Conservation (phyloP, 2,329 filamentous ascomycete genomes). For the Botrytis porri region DNA sequence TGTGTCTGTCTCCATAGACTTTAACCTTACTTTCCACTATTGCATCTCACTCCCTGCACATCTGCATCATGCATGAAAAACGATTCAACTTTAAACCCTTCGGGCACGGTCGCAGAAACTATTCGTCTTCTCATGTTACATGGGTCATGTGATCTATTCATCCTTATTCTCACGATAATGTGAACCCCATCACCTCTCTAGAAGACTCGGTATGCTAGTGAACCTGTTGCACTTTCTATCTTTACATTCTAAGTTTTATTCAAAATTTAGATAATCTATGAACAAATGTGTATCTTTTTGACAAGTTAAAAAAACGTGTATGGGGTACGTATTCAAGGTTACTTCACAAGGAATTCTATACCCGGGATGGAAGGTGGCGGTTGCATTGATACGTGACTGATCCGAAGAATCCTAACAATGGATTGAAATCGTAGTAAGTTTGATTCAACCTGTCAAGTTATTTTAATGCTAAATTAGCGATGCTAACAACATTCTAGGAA, state of each 20-base stretch:
- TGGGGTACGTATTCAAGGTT: neutral
- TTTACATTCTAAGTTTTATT: neutral
- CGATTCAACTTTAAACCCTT: too few relatives aligned
- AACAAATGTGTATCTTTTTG: neutral
- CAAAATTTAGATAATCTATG: neutral
- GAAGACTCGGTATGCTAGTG: neutral
- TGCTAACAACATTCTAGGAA: neutral
- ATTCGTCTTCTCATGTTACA: neutral
- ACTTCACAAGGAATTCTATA: neutral
- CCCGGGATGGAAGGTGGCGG: neutral
- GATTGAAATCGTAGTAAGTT: neutral
- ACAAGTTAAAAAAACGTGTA: neutral
- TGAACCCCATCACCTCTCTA: neutral
- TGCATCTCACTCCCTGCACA: neutral
- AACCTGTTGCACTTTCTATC: neutral
- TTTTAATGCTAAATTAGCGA: too few relatives aligned
- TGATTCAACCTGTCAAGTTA: neutral
- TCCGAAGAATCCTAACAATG: neutral
- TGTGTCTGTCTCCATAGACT: neutral
- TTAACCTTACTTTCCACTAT: too few relatives aligned
- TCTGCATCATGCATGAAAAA: neutral
- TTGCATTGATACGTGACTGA: neutral
- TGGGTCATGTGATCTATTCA: neutral
- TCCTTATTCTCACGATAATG: neutral
- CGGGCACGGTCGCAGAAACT: neutral